Evolutionary conservation across 768 basidiomycete species (phyloP), one percentile per base, ranked within the genome.

Genomic region (Fomitopsis serialis): DNA sequence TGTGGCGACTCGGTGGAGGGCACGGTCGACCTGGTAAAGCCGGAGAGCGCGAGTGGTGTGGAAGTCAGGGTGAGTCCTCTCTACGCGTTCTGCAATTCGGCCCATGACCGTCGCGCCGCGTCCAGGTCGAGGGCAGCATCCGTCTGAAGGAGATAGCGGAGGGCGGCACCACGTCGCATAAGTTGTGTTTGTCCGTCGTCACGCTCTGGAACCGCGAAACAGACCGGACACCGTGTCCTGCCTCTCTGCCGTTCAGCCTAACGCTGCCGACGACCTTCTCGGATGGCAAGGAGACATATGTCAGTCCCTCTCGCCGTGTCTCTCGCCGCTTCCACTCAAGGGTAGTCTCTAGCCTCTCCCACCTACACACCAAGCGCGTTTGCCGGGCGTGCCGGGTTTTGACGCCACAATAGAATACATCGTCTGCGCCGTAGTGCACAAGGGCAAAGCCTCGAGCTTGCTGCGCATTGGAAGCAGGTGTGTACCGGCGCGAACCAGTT

Each of bases 361-460:
- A 21, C 89, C 88, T 0, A 86, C 80, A 12, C 84, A 81, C 56
- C 73, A 81, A 53, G 80, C 84, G 15, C 85, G 83, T 57, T 70
- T 90, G 17, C 77, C 79, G 12, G 87, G 87, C 2, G 65, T 89
- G 7, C 88, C 88, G 10, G 89, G 88, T 1, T 89, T 90, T 61
- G 71, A 74, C 15, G 86, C 88, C 13, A 77, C 67, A 7, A 80
- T 87, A 49, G 78, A 79, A 23, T 91, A 90, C 62, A 74, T 73
- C 24, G 74, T 89, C 9, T 77, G 71, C 49, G 82, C 75, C 0
- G 68, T 73, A 23, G 74, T 81, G 23, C 69, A 74, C 54, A 82
- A 80, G 60, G 76, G 75, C 37, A 87, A 80, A 62, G 75, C 78
- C 13, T 73, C 76, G 40, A 57, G 47, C 8, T 42, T 81, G 34